phyloP scores from a whole-genome alignment of 208 protist genomes.

The Crithidia acanthocephali region DNA sequence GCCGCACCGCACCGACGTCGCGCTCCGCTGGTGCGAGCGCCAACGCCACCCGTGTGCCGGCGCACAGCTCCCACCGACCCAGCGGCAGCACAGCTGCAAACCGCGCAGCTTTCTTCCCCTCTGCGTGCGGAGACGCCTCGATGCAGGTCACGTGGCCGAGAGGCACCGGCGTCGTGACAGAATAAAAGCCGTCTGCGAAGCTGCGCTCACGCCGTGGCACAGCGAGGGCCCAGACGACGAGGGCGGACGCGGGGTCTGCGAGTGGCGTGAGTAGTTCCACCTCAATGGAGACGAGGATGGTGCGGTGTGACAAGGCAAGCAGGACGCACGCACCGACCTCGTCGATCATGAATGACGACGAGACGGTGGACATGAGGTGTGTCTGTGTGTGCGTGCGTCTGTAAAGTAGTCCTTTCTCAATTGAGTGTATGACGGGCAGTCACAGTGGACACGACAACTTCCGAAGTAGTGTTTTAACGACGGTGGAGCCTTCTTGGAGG shows the following conservation, averaged over 20 bases:
- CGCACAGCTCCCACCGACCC: constrained; percentile 36
- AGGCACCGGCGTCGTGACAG: constrained; percentile 20
- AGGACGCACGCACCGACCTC: constrained; percentile 23
- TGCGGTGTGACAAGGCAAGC: constrained; percentile 22
- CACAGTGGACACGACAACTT: no score
- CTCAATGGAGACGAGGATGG: constrained; percentile 19
- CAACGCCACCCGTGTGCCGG: constrained; percentile 30
- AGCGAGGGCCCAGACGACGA: constrained; percentile 35
- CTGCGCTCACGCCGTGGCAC: constrained; percentile 16
- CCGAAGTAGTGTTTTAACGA: no score
- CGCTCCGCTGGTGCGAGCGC: constrained; percentile 10
- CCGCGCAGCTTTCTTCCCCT: not conserved
- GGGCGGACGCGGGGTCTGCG: not conserved
- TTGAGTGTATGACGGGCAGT: no score
- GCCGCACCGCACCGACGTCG: not conserved
- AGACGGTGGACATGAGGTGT: constrained; percentile 15
- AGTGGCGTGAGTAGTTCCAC: constrained; percentile 7
- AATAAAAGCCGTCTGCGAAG: constrained; percentile 37
- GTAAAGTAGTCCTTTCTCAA: no score
- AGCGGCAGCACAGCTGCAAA: constrained; percentile 10
- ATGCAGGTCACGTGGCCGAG: constrained; percentile 13
- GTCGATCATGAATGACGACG: constrained; percentile 24
- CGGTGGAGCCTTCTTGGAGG: no score
- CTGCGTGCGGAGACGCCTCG: not conserved
- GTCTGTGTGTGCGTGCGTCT: not conserved